phyloP scores from a whole-genome alignment of 768 basidiomycete genomes.

The Coprinellus micaceus region DNA sequence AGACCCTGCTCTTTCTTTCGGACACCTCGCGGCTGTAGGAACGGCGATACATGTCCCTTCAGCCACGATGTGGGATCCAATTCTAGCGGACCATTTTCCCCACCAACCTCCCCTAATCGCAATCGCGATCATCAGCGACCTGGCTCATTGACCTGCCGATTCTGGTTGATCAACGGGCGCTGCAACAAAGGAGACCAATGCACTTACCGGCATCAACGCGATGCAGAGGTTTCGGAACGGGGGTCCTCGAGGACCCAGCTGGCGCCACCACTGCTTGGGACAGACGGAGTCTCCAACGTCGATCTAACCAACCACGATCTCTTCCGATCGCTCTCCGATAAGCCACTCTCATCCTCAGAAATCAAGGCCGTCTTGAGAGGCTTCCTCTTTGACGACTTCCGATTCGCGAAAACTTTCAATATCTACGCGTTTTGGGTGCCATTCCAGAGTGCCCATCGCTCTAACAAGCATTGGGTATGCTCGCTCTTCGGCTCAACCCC shows the following conservation, averaged over 20 bases:
- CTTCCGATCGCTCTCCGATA: too few species aligned
- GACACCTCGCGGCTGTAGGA: neutral
- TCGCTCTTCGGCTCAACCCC: too few species aligned
- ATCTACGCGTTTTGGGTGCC: conserved; percentile 43
- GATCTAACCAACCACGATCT: too few species aligned
- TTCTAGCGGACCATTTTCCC: neutral
- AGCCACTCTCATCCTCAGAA: too few species aligned
- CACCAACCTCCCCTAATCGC: neutral
- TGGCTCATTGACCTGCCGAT: neutral
- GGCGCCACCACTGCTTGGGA: too few species aligned
- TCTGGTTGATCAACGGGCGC: neutral
- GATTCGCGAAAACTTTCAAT: conserved; percentile 38
- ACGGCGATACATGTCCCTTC: neutral
- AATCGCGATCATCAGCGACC: neutral
- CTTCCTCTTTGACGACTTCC: conserved; percentile 41
- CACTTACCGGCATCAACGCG: neutral
- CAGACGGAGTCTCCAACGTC: too few species aligned
- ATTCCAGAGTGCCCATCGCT: conserved; percentile 34
- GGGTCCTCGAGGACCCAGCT: too few species aligned
- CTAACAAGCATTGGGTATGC: conserved; percentile 42
- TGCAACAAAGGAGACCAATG: neutral
- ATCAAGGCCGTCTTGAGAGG: conserved; percentile 41
- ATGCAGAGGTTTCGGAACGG: too few species aligned
- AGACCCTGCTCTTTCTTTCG: neutral
- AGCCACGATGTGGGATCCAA: neutral